Evolutionary conservation across 371 early-diverging fungal genomes (phyloP), one percentile per base, ranked within the genome.

Genomic region (Nematocida ironsii): DNA sequence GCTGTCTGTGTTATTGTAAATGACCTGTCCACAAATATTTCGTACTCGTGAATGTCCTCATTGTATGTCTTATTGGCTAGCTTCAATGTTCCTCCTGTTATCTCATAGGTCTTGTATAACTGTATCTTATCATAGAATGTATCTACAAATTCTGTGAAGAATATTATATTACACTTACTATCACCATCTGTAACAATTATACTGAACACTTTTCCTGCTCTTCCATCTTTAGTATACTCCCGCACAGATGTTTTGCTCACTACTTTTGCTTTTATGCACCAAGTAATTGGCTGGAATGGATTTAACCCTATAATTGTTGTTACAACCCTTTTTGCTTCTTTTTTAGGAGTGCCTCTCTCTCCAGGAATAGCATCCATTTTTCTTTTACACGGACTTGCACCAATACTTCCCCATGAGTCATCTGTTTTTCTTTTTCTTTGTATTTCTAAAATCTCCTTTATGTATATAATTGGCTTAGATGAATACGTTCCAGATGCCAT

Each of bases 111-210:
- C 84, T 91, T 89, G 75, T 90, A 91, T 52, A 91, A 90, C 72
- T 93, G 89, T 11, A 96, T 83, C 61, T 91, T 45, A 27, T 91
- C 87, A 78, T 90, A 92, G 69, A 92, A 90, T 60, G 86, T 85
- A 74, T 91, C 91, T 1, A 91, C 93, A 72, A 90, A 90, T 58
- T 92, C 92, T 60, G 90, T 91, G 86, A 96, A 96, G 20, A 88
- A 92, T 3, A 94, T 94, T 2, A 92, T 94, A 60, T 91, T 90
- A 76, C 96, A 95, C 83, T 94, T 94, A 58, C 93, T 92, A 88
- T 90, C 89, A 72, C 92, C 91, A 84, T 96, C 97, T 42, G 92
- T 88, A 58, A 96, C 87, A 18, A 90, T 91, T 61, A 93, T 90
- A 84, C 91, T 92, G 84, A 95, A 95, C 3, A 96, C 89, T 73